Base-by-base conservation (phyloP, 2,329 filamentous ascomycete species). In the Neoscytalidium dimidiatum region DNA sequence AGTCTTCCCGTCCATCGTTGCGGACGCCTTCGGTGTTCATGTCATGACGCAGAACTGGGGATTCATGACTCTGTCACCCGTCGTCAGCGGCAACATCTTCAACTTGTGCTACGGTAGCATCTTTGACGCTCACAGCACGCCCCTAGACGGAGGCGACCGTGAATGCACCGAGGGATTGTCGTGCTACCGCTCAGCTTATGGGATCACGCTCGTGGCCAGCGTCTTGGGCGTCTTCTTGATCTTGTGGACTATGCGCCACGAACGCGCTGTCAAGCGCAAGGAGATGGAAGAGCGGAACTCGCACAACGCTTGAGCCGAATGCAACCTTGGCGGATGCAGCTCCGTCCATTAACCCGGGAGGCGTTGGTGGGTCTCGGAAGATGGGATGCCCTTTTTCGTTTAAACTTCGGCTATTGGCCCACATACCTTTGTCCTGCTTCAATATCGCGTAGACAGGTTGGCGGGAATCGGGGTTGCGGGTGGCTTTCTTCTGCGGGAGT, bases 11-110 rank as follows among this genome's bases (percentile, higher is more conserved):
- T 94, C 93, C 13, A 88, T 98, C 19, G 81, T 84, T 4, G 92
- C 94, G 6, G 94, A 98, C 75, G 90, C 90, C 0, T 99, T 99
- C 75, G 95, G 95, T 7, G 90, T 97, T 28, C 86, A 90, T 67
- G 94, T 94, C 1, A 83, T 99, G 52, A 93, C 90, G 64, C 92
- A 97, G 74, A 99, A 98, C 73, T 99, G 95, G 94, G 95, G 95
- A 14, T 90, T 91, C 71, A 96, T 99, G 88, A 97, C 92, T 0
- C 82, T 97, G 53, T 90, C 92, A 2, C 94, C 94, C 0, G 92
- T 97, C 2, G 78, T 97, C 29, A 93, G 90, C 8, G 94, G 92
- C 57, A 96, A 98, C 71, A 77, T 97, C 23, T 98, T 96, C 83
- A 99, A 98, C 74, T 80, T 97, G 1, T 88, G 95, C 65, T 99